A percentile compares a stretch with the other conserved stretches of the same genome.
Evolutionary conservation across 306 rosid species (phyloP).

Genomic region (Sicyos baderoa): DNA sequence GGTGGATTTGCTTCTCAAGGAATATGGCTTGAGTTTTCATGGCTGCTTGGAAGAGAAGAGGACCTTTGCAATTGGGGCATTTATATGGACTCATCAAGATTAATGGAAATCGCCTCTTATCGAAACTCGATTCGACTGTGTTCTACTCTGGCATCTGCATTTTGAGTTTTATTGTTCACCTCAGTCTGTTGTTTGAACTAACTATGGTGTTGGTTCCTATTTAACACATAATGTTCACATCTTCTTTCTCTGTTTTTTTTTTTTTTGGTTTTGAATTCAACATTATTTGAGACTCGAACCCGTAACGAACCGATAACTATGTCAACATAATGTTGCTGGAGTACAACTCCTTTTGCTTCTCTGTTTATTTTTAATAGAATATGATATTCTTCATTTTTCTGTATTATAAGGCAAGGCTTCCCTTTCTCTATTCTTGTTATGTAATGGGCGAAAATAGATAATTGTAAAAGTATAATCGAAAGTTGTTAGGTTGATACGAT

Average conservation of each 20-base stretch:
- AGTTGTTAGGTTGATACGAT: no score
- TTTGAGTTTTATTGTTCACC: no score
- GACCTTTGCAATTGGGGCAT: slow-evolving; percentile 55
- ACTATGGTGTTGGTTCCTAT: neutral
- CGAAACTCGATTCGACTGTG: neutral
- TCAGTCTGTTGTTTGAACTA: neutral
- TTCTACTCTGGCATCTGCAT: no score
- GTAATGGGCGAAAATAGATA: neutral
- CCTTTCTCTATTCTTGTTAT: neutral
- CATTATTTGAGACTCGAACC: no score
- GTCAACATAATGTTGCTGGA: no score
- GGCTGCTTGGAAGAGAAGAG: slow-evolving; percentile 46
- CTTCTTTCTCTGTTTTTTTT: neutral
- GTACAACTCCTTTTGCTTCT: no score
- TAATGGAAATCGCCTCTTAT: slow-evolving; percentile 6
- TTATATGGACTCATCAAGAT: slow-evolving; percentile 66
- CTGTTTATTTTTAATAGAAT: neutral
- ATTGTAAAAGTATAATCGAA: neutral
- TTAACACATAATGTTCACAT: neutral
- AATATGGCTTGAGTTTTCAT: slow-evolving; percentile 48
- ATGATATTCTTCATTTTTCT: neutral
- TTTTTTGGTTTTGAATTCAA: neutral
- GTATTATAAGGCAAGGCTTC: neutral
- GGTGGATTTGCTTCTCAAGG: slow-evolving; percentile 51
- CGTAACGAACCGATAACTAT: no score